Percentiles rank a stretch among this genome's conserved stretches.
These are phyloP conservation scores for Yarrowia porcina DNA, from an alignment of 805 yeast species.

Conservation along the genomic window DNA sequence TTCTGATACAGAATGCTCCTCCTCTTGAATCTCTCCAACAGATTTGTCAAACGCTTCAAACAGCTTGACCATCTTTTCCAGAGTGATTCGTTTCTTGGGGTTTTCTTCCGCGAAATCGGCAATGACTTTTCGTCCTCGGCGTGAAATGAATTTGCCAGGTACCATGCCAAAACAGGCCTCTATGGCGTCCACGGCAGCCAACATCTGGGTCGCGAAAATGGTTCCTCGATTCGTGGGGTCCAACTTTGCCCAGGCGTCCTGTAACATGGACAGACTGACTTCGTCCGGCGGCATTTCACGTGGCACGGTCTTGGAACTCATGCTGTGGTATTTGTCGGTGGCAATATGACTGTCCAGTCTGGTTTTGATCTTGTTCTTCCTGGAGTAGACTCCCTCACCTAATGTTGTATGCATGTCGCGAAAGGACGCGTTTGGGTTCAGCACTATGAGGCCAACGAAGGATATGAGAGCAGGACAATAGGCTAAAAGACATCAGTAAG, in stretches of 20 bases:
- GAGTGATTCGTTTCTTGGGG: neutral
- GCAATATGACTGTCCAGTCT: neutral
- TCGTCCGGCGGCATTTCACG: conserved; percentile 11
- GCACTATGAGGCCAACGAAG: neutral
- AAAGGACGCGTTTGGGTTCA: conserved; percentile 5
- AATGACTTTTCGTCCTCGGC: neutral
- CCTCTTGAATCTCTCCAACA: neutral
- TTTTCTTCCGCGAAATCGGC: neutral
- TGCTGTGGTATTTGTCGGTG: neutral
- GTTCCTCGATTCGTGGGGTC: conserved; percentile 1
- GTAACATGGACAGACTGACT: neutral
- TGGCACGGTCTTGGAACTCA: neutral
- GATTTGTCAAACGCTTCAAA: conserved; percentile 14
- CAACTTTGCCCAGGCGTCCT: neutral
- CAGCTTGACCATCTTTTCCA: neutral
- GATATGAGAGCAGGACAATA: no score
- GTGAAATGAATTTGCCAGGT: conserved; percentile 14
- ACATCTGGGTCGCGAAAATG: conserved; percentile 4
- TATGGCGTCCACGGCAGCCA: conserved; percentile 8
- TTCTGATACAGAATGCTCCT: neutral
- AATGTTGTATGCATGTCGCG: neutral
- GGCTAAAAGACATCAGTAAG: no score
- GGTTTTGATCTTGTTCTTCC: neutral
- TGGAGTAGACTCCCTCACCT: neutral
- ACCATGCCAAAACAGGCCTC: neutral